Evolutionary conservation across 441 rosid species (phyloP).

Genomic region (Erodium moschatum): DNA sequence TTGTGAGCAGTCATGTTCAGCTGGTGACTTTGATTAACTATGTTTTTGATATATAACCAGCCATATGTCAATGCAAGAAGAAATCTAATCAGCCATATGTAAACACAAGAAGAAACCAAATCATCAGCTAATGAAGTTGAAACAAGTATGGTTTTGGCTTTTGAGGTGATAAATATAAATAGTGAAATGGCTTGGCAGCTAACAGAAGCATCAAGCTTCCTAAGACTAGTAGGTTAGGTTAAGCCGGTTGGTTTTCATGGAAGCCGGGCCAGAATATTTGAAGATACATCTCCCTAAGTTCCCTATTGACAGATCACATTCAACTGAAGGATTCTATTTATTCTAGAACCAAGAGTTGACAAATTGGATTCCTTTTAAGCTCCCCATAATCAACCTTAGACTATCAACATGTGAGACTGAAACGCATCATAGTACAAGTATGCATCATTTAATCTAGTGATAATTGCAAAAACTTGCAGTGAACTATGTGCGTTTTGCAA

Average conservation of each 20-base stretch:
- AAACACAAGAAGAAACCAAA: background rate
- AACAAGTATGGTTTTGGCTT: background rate
- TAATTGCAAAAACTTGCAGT: too few species aligned
- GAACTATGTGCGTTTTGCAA: too few species aligned
- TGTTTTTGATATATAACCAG: background rate
- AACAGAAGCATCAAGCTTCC: background rate
- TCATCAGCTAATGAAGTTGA: background rate
- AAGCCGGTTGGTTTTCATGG: background rate
- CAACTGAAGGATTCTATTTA: background rate
- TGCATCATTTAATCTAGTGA: too few species aligned
- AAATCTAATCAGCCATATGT: background rate
- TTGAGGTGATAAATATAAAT: background rate
- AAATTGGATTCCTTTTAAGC: background rate
- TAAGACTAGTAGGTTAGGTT: background rate
- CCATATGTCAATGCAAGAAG: background rate
- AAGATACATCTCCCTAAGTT: background rate
- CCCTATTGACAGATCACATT: background rate
- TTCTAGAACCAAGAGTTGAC: background rate
- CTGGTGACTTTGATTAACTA: background rate
- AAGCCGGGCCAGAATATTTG: background rate
- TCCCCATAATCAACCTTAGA: background rate
- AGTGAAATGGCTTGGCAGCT: background rate
- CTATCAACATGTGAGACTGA: background rate
- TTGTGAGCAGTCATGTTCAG: slow-evolving; percentile 17
- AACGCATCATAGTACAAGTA: background rate